Conservation (phyloP, 441 rosid genomes). For the Aquilaria agallochum region DNA sequence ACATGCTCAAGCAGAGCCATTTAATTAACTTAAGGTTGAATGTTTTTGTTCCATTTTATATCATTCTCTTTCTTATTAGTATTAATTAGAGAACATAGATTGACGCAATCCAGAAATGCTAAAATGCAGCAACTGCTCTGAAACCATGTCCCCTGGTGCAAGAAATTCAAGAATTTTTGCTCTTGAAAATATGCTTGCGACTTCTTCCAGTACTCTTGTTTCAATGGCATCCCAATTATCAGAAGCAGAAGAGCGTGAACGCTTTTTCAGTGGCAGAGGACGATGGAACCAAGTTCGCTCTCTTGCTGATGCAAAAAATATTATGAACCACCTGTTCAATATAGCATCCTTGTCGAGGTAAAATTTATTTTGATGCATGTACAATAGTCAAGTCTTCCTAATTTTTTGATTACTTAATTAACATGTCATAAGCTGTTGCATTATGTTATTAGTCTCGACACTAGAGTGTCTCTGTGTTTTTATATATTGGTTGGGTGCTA, state of each 20-base stretch:
- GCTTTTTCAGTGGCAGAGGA: conserved; percentile 84
- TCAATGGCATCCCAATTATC: conserved; percentile 98
- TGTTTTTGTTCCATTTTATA: conserved; percentile 6
- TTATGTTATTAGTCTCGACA: conserved; percentile 1
- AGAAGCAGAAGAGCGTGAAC: conserved; percentile 96
- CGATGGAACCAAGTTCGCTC: conserved; percentile 98
- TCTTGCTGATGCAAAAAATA: conserved; percentile 80
- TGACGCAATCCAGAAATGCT: conserved; percentile 9
- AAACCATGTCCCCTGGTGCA: conserved; percentile 94
- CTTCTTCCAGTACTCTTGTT: conserved; percentile 84
- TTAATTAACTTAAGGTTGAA: conserved; percentile 43
- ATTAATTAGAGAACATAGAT: conserved; percentile 1
- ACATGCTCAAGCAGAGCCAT: conserved; percentile 43
- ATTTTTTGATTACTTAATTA: conserved; percentile 5
- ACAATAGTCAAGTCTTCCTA: background rate
- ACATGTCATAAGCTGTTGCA: background rate
- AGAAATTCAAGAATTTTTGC: conserved; percentile 94
- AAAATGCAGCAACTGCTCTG: conserved; percentile 48
- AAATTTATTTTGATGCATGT: too few relatives aligned
- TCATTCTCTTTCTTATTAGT: background rate
- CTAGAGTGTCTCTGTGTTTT: background rate
- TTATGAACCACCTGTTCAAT: conserved; percentile 83
- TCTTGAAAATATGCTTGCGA: conserved; percentile 91
- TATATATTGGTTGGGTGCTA: background rate
- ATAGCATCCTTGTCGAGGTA: conserved; percentile 90